These are phyloP conservation scores for Ormosia semicastrata DNA, from an alignment of 306 rosid genomes.

Conservation along the genomic window DNA sequence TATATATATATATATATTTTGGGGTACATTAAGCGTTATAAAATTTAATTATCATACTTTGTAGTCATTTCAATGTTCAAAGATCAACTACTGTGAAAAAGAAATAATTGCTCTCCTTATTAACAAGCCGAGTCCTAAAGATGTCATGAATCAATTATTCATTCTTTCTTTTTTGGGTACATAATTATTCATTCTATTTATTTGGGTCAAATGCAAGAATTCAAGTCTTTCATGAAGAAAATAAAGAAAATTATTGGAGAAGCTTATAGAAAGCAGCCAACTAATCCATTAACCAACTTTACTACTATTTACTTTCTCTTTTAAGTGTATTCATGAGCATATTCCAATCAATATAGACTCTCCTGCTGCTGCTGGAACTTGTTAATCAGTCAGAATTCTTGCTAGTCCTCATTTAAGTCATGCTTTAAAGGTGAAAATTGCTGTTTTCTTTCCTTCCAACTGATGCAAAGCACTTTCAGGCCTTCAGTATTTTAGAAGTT, in stretches of 20 bases:
- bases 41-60: background rate
- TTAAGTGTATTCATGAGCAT: too few species aligned
- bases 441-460: too few species aligned
- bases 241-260: background rate
- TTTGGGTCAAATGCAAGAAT: background rate
- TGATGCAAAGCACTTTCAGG: background rate
- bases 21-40: too few species aligned
- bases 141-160: background rate
- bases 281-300: background rate
- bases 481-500: background rate
- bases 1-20: too few species aligned
- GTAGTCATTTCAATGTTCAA: background rate
- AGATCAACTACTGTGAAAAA: background rate
- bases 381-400: background rate
- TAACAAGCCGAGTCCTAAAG: background rate
- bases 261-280: background rate
- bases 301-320: too few species aligned
- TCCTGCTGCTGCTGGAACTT: background rate
- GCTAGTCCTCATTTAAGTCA: too few species aligned
- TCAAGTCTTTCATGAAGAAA: too few species aligned
- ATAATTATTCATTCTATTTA: background rate
- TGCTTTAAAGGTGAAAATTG: too few species aligned
- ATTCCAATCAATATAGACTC: too few species aligned
- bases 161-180: too few species aligned
- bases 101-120: background rate